Evolutionary conservation across 139 green algal genomes (phyloP).

Genomic region (Raphidocelis subcapitata): DNA sequence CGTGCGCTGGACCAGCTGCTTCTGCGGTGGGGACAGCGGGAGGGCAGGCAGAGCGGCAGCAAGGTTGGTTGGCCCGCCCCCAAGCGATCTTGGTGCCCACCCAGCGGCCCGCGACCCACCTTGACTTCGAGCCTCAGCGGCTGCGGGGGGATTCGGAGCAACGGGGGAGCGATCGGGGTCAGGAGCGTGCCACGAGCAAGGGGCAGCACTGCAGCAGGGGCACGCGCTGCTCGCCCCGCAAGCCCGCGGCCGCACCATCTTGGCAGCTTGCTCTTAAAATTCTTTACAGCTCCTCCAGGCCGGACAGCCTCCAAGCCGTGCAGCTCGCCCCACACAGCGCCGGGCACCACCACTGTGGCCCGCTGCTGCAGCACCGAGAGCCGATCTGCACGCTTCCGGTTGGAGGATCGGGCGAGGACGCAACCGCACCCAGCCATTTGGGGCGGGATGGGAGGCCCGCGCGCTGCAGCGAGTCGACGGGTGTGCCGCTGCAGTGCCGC

Average conservation of each 20-base stretch:
- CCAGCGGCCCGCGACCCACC: constrained; percentile 44
- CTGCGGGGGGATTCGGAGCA: constrained; percentile 32
- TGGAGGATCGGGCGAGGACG: too few species aligned
- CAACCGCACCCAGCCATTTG: too few species aligned
- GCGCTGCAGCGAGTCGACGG: too few species aligned
- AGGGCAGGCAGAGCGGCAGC: neutral
- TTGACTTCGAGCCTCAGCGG: constrained; percentile 92
- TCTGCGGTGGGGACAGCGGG: neutral
- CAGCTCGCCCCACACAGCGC: too few species aligned
- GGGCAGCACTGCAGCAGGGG: neutral
- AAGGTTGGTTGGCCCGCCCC: neutral
- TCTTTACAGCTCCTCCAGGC: too few species aligned
- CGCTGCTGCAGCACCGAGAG: too few species aligned
- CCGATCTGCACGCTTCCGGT: too few species aligned
- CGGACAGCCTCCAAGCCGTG: too few species aligned
- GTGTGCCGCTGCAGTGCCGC: too few species aligned
- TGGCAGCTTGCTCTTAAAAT: too few species aligned
- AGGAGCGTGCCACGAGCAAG: neutral
- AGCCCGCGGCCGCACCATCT: neutral
- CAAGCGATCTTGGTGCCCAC: neutral
- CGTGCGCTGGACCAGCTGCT: constrained; percentile 84
- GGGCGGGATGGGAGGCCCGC: too few species aligned
- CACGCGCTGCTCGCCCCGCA: neutral
- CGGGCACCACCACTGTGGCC: too few species aligned
- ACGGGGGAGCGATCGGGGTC: neutral